A percentile compares a stretch with the other conserved stretches of the same genome.
Conservation (phyloP, 2,329 filamentous ascomycete species). For the Dactylonectria macrodidyma region DNA sequence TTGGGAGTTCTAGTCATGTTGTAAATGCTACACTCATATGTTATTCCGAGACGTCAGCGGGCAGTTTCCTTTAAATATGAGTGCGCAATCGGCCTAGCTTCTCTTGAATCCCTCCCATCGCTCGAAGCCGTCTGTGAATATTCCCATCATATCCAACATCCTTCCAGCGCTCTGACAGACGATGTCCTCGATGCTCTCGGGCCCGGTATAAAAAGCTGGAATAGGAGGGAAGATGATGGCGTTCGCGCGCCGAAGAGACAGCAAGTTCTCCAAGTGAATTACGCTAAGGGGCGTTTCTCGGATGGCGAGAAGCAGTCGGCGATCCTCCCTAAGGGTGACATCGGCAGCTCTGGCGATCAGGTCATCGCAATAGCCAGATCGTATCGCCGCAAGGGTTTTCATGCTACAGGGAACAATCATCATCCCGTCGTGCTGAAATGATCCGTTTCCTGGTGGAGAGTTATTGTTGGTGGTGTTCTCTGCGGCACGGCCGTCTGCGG, state of each 20-base stretch:
- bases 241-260: constrained; percentile 15
- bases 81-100: no score
- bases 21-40: no score
- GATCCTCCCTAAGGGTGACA: constrained; percentile 31
- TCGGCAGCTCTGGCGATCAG: constrained; percentile 26
- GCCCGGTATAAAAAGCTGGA: constrained; percentile 27
- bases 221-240: constrained; percentile 32
- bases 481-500: no score
- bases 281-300: constrained; percentile 26
- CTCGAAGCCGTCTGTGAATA: no score
- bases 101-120: no score
- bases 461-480: no score
- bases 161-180: constrained; percentile 32
- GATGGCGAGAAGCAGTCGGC: background rate
- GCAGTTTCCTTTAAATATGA: no score
- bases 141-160: constrained; percentile 33
- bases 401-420: constrained; percentile 28
- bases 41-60: no score
- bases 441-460: constrained; percentile 52
- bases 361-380: constrained; percentile 17
- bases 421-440: no score
- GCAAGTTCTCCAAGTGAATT: constrained; percentile 32
- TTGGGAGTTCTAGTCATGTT: no score
- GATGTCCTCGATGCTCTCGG: no score
- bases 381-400: constrained; percentile 24